Percentiles rank a stretch among this genome's conserved stretches.
These are phyloP conservation scores for Prunus mongolica DNA, from an alignment of 306 rosid genomes.

Conservation along the genomic window DNA sequence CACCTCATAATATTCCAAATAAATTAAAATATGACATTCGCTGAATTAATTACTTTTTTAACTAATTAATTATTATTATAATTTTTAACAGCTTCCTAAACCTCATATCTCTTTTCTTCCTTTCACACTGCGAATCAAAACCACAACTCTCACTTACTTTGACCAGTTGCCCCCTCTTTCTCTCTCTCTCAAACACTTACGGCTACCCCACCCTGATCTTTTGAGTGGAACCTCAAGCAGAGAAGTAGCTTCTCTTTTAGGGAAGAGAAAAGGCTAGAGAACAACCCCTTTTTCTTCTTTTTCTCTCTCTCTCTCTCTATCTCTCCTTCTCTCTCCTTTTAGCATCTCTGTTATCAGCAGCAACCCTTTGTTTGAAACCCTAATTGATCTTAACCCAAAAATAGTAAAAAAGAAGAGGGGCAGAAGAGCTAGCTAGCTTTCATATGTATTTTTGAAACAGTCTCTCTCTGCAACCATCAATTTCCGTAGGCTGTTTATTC, in stretches of 20 bases:
- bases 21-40: not conserved
- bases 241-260: conserved; percentile 40
- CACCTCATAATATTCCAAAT: conserved; percentile 39
- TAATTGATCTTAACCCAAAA: conserved; percentile 13
- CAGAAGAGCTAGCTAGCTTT: conserved; percentile 11
- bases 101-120: conserved; percentile 18
- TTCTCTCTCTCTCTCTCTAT: not conserved
- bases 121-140: conserved; percentile 37
- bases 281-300: not conserved
- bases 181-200: conserved; percentile 14
- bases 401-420: conserved; percentile 1
- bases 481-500: conserved; percentile 40
- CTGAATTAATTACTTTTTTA: not conserved
- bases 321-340: not conserved
- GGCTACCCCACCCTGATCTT: conserved; percentile 61
- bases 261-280: conserved; percentile 33
- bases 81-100: not conserved
- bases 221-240: conserved; percentile 39
- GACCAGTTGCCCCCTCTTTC: conserved; percentile 30
- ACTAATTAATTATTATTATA: not conserved
- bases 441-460: not conserved
- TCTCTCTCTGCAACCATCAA: conserved; percentile 25
- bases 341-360: not conserved
- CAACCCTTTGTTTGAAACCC: conserved; percentile 38
- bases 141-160: conserved; percentile 49